phyloP scores from a whole-genome alignment of 768 basidiomycete species.

The Leccinum ochraceum region DNA sequence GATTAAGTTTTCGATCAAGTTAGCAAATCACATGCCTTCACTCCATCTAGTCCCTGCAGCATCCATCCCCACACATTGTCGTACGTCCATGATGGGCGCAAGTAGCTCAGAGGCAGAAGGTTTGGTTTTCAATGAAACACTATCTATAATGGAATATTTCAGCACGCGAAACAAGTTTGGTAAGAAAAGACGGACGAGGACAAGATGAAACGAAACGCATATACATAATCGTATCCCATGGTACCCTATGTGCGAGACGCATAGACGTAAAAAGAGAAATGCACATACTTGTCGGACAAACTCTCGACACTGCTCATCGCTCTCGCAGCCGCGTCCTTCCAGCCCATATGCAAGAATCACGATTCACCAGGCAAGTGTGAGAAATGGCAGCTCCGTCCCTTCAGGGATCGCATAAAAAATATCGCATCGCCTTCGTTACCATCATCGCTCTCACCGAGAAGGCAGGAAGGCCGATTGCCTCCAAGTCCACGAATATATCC shows the following conservation, averaged over 20 bases:
- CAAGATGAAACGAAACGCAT: background rate
- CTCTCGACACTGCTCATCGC: conserved; percentile 76
- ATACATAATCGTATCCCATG: background rate
- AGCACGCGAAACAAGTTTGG: background rate
- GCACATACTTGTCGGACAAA: conserved; percentile 69
- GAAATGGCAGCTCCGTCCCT: conserved; percentile 1
- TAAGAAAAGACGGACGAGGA: background rate
- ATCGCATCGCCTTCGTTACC: no score
- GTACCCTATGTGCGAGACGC: background rate
- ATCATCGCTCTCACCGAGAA: no score
- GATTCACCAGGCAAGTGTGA: conserved; percentile 70
- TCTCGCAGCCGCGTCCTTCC: conserved; percentile 73
- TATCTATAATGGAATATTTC: no score
- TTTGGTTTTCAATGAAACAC: no score
- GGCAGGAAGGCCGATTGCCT: no score
- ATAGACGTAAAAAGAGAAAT: background rate
- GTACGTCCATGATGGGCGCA: no score
- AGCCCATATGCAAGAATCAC: conserved; percentile 63
- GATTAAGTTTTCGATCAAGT: no score
- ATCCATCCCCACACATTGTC: no score
- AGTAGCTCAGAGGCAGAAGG: no score
- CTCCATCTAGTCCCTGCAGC: no score
- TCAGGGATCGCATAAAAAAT: no score
- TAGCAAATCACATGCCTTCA: no score
- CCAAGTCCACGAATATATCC: conserved; percentile 36